Evolutionary conservation across 1,284 basidiomycete genomes (phyloP), one percentile per base, ranked within the genome.

Genomic region (Cronartium quercuum): DNA sequence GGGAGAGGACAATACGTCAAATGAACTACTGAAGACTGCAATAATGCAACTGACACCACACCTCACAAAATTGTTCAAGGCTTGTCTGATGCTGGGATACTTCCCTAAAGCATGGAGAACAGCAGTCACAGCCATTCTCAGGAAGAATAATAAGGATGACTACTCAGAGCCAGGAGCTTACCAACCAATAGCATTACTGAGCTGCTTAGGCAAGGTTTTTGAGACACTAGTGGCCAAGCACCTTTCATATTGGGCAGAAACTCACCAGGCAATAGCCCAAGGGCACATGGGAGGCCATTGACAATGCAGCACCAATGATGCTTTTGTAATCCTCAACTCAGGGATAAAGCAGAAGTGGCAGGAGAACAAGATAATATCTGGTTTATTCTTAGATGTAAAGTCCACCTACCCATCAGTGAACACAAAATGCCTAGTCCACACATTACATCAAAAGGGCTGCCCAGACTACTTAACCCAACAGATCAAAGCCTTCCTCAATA

Each of bases 371-470:
- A 42, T 3, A 12, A 15, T 68, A 12, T 10, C 21, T 3, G 44
- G 13, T 15, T 24, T 66, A 21, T 51, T 40, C 29, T 34, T 42
- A 10, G 68, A 69, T 42, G 68, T 69, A 34, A 69, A 69, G 38
- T 61, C 40, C 6, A 60, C 58, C 7, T 62, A 44, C 38, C 68
- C 68, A 34, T 41, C 68, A 61, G 68, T 69, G 9, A 35, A 61
- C 21, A 69, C 29, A 15, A 34, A 61, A 10, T 29, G 68, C 44
- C 58, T 69, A 6, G 15, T 24, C 34, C 9, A 29, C 29, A 29
- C 55, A n/a, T 21, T 62, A 34, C 24, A 41, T 9, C 18, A 61
- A 10, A 44, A 47, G 21, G 12, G 18, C 7, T 51, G 15, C 40
- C 65, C 65, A n/a, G 6, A 38, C 18, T 57, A 68, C 58, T 38